Base-by-base conservation (phyloP, 768 basidiomycete genomes). In the Russula earlei region DNA sequence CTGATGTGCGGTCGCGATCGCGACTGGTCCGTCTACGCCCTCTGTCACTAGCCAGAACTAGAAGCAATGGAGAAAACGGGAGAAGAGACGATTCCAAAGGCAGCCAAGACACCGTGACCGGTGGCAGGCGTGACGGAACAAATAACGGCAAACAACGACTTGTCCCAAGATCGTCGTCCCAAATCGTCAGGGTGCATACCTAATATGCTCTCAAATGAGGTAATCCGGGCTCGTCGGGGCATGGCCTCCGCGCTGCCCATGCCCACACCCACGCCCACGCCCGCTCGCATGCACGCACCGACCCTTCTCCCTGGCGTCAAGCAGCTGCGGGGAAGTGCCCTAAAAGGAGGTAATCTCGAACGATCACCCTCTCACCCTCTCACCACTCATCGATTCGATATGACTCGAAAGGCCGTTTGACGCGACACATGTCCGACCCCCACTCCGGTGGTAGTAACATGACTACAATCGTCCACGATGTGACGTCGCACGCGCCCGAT, bases 151-250 rank as follows among this genome's bases (percentile, higher is more conserved):
- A 56, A 29, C 8, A 25, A 24, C 5, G 2, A n/a, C n/a, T 34
- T 31, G 49, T 38, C 50, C n/a, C 43, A 44, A 43, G 55, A 56
- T 56, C 55, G 38, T 33, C 45, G n/a, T 20, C 54, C 43, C 37
- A 38, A 51, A 52, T 19, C 3, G 40, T 15, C 22, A 33, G 15
- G 46, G 52, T 56, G 40, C 44, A 27, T 52, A 52, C n/a, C n/a
- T n/a, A 56, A 17, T 10, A 31, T 19, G 3, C 1, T 6, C n/a
- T 37, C 44, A 10, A 31, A 46, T 40, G 33, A 34, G 51, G 50
- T 47, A 57, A 57, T n/a, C n/a, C n/a, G n/a, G n/a, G n/a, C n/a
- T n/a, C n/a, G n/a, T n/a, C n/a, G 51, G 54, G 50, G 50, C 55
- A 33, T 51, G 52, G 48, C 33, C 20, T 47, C 14, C 20, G 24